Base-by-base conservation (phyloP, 768 basidiomycete species). In the Naganishia antarctica region DNA sequence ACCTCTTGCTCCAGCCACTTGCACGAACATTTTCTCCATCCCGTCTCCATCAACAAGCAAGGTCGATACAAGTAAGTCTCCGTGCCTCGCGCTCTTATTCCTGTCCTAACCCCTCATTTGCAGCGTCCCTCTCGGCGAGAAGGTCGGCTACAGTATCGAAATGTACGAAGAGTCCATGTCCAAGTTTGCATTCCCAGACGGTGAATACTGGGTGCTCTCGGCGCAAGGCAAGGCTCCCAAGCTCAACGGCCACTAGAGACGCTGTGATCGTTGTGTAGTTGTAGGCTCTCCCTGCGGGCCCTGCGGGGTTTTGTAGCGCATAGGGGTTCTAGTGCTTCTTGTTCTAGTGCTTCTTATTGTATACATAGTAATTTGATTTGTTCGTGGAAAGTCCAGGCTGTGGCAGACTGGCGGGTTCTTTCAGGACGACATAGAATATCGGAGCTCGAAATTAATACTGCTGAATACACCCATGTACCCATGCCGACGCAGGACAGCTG, bases 1-100 rank as follows among this genome's bases (percentile, higher is more conserved):
- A 23, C 26, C 47, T 77, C 90, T 84, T 68, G 88, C 86, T 32
- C 87, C 61, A 72, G 73, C 68, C 93, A 96, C 76, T 81, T 97
- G 41, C 93, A 98, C 78, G 91, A 97, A 72, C 89, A 96, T 74
- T 98, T 96, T 79, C 79, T 87, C 45, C 85, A 85, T 66, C 91
- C 91, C 1, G 90, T 89, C 71, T 87, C 89, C 18, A 90, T 97
- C 80, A 96, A 93, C 78, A 67, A 78, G 1, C 82, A 82, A 16
- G 93, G 92, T 43, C 82, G 90, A 43, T 97, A 96, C 78, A 57
- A 57, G 53, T 57, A 57, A 9, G 50, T 51, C n/a, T 21, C 3
- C 12, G 21, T 34, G 6, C 29, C 44, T n/a, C n/a, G 23, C 26
- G n/a, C n/a, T 12, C 89, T 87, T 71, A 21, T 88, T 92, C 78